Conservation (phyloP, 2,329 filamentous ascomycete species). For the Tolypocladium ophioglossoides region DNA sequence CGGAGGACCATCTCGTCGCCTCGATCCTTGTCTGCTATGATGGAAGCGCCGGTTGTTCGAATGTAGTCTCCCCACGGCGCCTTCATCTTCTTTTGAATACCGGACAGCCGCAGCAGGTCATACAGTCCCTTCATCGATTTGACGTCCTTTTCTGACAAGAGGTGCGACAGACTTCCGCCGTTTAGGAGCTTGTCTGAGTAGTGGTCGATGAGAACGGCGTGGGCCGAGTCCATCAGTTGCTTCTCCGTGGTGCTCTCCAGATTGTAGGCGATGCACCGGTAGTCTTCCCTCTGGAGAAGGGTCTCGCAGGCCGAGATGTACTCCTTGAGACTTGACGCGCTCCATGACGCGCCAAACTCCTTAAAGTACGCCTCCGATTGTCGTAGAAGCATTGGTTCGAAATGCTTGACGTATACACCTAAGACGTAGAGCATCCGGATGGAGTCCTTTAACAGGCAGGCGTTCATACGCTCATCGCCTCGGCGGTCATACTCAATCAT, state of each 20-base stretch:
- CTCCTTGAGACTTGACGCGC: constrained; percentile 52
- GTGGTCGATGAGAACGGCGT: constrained; percentile 59
- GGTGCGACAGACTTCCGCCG: constrained; percentile 54
- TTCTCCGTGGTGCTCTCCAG: constrained; percentile 76
- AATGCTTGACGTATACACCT: constrained; percentile 65
- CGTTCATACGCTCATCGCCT: constrained; percentile 45
- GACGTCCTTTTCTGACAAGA: constrained; percentile 62
- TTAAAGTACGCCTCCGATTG: constrained; percentile 58
- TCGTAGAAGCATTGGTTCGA: constrained; percentile 66
- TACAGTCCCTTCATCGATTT: constrained; percentile 68
- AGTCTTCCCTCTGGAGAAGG: constrained; percentile 62
- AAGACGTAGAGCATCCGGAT: constrained; percentile 81
- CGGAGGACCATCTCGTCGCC: constrained; percentile 79
- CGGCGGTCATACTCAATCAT: constrained; percentile 64
- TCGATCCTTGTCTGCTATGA: constrained; percentile 70
- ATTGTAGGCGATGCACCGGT: constrained; percentile 69
- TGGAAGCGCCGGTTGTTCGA: constrained; percentile 57
- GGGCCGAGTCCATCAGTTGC: constrained; percentile 61
- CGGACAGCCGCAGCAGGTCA: constrained; percentile 60
- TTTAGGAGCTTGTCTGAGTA: constrained; percentile 59
- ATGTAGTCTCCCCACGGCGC: constrained; percentile 73
- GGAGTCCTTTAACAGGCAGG: constrained; percentile 57
- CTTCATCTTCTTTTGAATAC: constrained; percentile 59
- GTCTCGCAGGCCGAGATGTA: constrained; percentile 64
- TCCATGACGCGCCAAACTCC: constrained; percentile 58